Evolutionary conservation across 2,329 filamentous ascomycete genomes (phyloP), one percentile per base, ranked within the genome.

Genomic region (Xylaria sp.): DNA sequence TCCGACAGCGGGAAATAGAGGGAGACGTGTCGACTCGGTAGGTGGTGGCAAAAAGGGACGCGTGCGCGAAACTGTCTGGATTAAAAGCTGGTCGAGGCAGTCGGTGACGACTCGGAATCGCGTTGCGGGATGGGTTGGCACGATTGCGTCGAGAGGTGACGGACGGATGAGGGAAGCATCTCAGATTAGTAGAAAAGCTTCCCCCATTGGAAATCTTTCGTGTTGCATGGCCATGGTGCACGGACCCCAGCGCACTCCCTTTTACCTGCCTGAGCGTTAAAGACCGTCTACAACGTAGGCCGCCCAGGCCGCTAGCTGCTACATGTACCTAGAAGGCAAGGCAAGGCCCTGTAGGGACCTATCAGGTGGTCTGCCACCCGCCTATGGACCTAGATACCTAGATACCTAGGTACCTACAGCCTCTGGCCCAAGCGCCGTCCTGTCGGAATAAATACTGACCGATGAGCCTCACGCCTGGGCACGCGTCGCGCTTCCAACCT

Each of bases 1-100:
- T 80, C 71, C 76, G 76, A 74, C 67, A 68, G 68, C 66, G 64
- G 44, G 56, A 42, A 40, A 39, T 37, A 37, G 21, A 19, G 17
- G 38, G 46, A 38, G 40, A 48, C 29, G 52, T 26, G 45, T 44
- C 43, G 40, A 19, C 21, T 24, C 17, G 21, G 2, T 29, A 13
- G 42, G 44, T 29, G 38, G 20, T 17, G 37, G 26, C 48, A 5
- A 11, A 4, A 42, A 53, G 38, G 56, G 48, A 47, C n/a, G 55
- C 44, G 26, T 24, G 38, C 48, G 42, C 54, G 52, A 62, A 52
- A 24, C 20, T 41, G 54, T 50, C 4, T 48, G 43, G n/a, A 9
- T 13, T 44, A 19, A 42, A 38, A 46, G 26, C 20, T 42, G 46
- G 48, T 38, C 29, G 24, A 11, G 39, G 18, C 34, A 34, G 22